These are phyloP conservation scores for Brettanomyces naardenensis DNA, from an alignment of 805 yeast genomes.

Conservation along the genomic window DNA sequence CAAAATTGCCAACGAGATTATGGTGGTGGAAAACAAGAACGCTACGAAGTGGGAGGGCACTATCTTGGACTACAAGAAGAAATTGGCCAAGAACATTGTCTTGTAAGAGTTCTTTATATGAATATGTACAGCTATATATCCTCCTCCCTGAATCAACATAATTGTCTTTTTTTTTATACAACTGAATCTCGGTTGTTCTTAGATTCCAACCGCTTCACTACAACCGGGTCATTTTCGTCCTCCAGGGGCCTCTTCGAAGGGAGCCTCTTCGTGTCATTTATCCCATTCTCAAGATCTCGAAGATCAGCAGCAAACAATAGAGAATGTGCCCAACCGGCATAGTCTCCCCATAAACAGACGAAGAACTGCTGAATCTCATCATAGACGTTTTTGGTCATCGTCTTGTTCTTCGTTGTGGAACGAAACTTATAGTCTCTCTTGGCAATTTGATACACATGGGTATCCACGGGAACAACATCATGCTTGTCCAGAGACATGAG, in stretches of 20 bases:
- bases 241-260: background rate
- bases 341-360: constrained; percentile 57
- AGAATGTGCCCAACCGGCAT: constrained; percentile 99
- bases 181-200: too few species aligned
- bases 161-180: too few species aligned
- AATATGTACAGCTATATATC: background rate
- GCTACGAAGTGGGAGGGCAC: constrained; percentile 96
- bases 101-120: constrained; percentile 30
- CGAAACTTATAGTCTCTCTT: constrained; percentile 66
- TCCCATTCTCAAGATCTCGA: constrained; percentile 60
- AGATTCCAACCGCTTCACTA: too few species aligned
- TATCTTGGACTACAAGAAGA: constrained; percentile 87
- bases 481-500: constrained; percentile 85
- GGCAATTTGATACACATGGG: constrained; percentile 90
- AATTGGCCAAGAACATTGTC: constrained; percentile 86
- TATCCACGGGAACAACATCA: constrained; percentile 89
- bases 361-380: constrained; percentile 44
- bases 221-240: background rate
- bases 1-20: constrained; percentile 95
- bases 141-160: background rate
- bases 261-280: constrained; percentile 26
- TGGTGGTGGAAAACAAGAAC: constrained; percentile 89
- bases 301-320: constrained; percentile 82
- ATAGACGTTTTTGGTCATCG: constrained; percentile 45
- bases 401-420: constrained; percentile 21